Percentiles rank a stretch among this genome's conserved stretches.
These are phyloP conservation scores for Linaria vulgaris DNA, from an alignment of 257 asterid genomes.

Conservation along the genomic window DNA sequence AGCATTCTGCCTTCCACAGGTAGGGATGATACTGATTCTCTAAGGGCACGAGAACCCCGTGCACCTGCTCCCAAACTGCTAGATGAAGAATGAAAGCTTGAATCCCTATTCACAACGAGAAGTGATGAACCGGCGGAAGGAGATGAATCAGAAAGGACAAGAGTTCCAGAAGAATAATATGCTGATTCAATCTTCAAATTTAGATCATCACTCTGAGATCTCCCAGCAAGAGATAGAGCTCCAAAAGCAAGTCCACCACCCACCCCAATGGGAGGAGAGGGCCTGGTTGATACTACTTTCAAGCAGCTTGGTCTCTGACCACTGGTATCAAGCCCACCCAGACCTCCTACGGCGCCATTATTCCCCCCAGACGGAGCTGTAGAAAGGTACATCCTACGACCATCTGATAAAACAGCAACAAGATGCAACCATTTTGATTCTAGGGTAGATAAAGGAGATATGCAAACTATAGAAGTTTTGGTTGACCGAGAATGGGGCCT, in stretches of 20 bases:
- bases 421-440: constrained; percentile 98
- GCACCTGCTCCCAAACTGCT: constrained; percentile 62
- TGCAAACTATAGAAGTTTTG: constrained; percentile 76
- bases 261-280: constrained; percentile 91
- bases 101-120: constrained; percentile 76
- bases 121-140: constrained; percentile 83
- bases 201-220: constrained; percentile 83
- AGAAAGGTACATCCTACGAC: constrained; percentile 95
- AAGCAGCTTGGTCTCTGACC: constrained; percentile 74
- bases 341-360: constrained; percentile 62
- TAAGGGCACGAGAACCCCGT: constrained; percentile 81
- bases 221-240: constrained; percentile 71
- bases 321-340: constrained; percentile 54
- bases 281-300: constrained; percentile 93
- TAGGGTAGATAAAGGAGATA: constrained; percentile 76
- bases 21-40: constrained; percentile 77
- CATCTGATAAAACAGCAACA: constrained; percentile 89
- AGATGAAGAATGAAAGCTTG: constrained; percentile 65
- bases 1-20: constrained; percentile 97
- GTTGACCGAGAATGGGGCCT: constrained; percentile 60
- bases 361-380: constrained; percentile 80
- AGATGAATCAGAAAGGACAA: constrained; percentile 88
- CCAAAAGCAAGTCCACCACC: constrained; percentile 84
- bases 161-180: constrained; percentile 75
- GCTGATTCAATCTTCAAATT: constrained; percentile 90